These are phyloP conservation scores for Kwoniella sp. DNA, from an alignment of 768 basidiomycete genomes.

Conservation along the genomic window DNA sequence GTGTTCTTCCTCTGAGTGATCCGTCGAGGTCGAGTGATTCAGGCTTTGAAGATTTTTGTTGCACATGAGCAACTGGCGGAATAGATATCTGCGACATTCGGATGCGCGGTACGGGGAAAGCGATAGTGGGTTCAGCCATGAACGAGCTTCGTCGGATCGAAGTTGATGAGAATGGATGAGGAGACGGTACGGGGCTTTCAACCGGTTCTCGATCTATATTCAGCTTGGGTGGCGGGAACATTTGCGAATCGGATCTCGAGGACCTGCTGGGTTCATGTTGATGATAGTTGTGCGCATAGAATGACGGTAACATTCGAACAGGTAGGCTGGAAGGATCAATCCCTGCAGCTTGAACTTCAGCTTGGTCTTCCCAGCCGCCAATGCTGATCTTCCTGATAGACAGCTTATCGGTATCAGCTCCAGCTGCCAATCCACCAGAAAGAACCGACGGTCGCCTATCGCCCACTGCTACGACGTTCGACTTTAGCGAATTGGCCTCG, in stretches of 20 bases:
- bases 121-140: neutral
- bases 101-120: slow-evolving; percentile 10
- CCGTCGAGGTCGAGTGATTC: neutral
- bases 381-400: slow-evolving; percentile 18
- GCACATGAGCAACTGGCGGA: neutral
- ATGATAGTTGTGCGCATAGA: no score
- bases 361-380: slow-evolving; percentile 15
- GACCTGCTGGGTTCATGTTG: no score
- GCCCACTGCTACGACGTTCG: slow-evolving; percentile 10
- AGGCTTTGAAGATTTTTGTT: neutral
- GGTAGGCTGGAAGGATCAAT: neutral
- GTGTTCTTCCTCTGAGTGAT: no score
- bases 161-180: slow-evolving; percentile 12
- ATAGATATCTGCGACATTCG: neutral
- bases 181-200: neutral
- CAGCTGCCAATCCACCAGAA: neutral
- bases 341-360: neutral
- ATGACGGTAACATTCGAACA: neutral
- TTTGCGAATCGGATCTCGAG: neutral
- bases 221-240: neutral
- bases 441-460: neutral
- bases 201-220: neutral
- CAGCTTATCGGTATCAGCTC: neutral
- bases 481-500: neutral
- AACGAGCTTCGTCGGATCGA: slow-evolving; percentile 5